Base-by-base conservation (phyloP, 768 basidiomycete genomes). In the Mycena belliarum region DNA sequence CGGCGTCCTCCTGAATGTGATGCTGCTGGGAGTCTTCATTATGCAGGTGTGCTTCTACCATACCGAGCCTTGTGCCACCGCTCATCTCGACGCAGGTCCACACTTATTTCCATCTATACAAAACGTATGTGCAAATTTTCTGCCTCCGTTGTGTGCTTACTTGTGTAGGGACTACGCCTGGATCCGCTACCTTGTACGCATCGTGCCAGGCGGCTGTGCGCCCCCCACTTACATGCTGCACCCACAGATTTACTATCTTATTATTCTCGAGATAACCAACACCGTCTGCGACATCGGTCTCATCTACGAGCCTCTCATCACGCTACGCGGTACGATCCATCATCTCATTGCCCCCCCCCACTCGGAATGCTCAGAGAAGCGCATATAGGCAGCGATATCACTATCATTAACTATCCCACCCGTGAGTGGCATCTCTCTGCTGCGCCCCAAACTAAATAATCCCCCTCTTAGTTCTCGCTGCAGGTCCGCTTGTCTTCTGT, bases 291-390 rank as follows among this genome's bases (percentile, higher is more conserved):
- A 56, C 18, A 24, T 63, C 9, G 58, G 50, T 6, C 33, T 60
- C 37, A 60, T 63, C 37, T 63, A 60, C 51, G 51, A 63, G 38
- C 62, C 62, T 14, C 58, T 63, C 47, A 45, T 63, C 15, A 35
- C 4, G 26, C 14, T 60, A 18, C 62, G 43, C 38, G 10, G 62
- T 63, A 4, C 46, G 58, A 37, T 8, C 2, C 24, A 3, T 12
- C 40, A 11, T 4, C 5, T 29, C 2, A 1, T 20, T 52, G 33
- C 25, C 24, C 18, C 12, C 33, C 12, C 21, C 16, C 20, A 12
- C 29, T 32, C 7, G 7, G 29, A 6, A 12, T 32, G 18, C 46
- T 40, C 11, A 23, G 21, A 18, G 14, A 10, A n/a, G 24, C 12
- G 4, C 50, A 63, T 53, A 52, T 49, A 33, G 35, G 10, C 49